Evolutionary conservation across 441 rosid genomes (phyloP).

Genomic region (Euphorbia celastroides): DNA sequence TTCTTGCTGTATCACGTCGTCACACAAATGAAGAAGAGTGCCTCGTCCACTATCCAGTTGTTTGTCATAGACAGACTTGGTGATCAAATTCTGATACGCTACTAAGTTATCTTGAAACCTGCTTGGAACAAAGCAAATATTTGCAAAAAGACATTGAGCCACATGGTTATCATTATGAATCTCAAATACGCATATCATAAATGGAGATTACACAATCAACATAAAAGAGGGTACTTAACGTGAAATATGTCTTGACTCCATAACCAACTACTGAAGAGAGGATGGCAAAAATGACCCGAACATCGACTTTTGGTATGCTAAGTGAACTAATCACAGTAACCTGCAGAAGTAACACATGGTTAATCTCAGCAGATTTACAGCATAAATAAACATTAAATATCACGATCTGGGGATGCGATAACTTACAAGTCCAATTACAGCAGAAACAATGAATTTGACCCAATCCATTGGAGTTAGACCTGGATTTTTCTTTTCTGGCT

Average conservation of each 20-base stretch:
- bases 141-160: constrained; percentile 18
- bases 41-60: constrained; percentile 97
- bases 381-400: neutral
- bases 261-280: constrained; percentile 83
- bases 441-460: constrained; percentile 76
- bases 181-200: neutral
- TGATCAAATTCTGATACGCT: constrained; percentile 79
- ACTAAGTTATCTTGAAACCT: constrained; percentile 86
- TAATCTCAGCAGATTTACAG: neutral
- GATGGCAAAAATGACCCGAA: constrained; percentile 76
- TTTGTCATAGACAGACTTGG: constrained; percentile 89
- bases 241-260: constrained; percentile 92
- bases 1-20: constrained; percentile 90
- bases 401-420: constrained; percentile 3
- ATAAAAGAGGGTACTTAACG: constrained; percentile 38
- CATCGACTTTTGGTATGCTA: constrained; percentile 63
- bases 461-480: constrained; percentile 94
- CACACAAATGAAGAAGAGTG: constrained; percentile 92
- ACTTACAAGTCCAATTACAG: constrained; percentile 89
- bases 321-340: constrained; percentile 76
- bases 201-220: neutral
- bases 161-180: no score
- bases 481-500: constrained; percentile 97
- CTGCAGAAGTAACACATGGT: constrained; percentile 31
- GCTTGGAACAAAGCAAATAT: constrained; percentile 14